phyloP scores from a whole-genome alignment of 768 basidiomycete genomes.

The Tylopilus subfusipes region DNA sequence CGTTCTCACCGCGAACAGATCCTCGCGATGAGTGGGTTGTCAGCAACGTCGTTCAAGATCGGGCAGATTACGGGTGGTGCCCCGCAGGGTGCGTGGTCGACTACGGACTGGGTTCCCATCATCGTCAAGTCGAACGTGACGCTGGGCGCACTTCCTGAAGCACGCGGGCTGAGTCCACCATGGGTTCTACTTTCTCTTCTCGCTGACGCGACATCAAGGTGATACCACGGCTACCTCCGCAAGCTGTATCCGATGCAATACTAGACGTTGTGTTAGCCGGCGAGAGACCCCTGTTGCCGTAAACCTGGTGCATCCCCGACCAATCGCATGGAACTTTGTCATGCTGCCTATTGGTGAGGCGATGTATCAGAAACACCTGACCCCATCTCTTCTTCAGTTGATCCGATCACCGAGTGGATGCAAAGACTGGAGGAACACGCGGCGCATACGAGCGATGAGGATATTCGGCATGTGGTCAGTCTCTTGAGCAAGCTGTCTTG shows the following conservation, averaged over 20 bases:
- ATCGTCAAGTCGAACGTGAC: constrained; percentile 35
- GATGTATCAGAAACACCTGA: constrained; percentile 8
- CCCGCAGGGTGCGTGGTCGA: constrained; percentile 37
- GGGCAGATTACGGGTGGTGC: constrained; percentile 37
- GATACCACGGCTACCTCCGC: constrained; percentile 30
- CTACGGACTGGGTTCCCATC: constrained; percentile 36
- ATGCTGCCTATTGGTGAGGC: constrained; percentile 26
- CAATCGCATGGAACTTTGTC: constrained; percentile 22
- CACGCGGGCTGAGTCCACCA: constrained; percentile 4
- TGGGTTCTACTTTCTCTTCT: neutral
- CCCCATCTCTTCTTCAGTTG: constrained; percentile 23
- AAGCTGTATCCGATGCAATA: constrained; percentile 26
- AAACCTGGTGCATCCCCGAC: constrained; percentile 35
- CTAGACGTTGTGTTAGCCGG: constrained; percentile 28
- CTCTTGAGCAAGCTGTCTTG: too few species aligned
- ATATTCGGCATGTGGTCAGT: too few species aligned
- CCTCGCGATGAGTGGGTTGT: constrained; percentile 31
- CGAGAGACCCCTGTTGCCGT: constrained; percentile 17
- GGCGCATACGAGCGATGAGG: too few species aligned
- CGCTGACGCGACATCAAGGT: constrained; percentile 10
- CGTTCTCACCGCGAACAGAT: constrained; percentile 19
- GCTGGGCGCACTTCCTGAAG: constrained; percentile 31
- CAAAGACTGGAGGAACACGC: too few species aligned
- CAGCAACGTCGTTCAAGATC: constrained; percentile 33
- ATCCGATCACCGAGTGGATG: too few species aligned